Base-by-base conservation (phyloP, 1,284 basidiomycete species). In the Pyrrhoderma lamaoense region DNA sequence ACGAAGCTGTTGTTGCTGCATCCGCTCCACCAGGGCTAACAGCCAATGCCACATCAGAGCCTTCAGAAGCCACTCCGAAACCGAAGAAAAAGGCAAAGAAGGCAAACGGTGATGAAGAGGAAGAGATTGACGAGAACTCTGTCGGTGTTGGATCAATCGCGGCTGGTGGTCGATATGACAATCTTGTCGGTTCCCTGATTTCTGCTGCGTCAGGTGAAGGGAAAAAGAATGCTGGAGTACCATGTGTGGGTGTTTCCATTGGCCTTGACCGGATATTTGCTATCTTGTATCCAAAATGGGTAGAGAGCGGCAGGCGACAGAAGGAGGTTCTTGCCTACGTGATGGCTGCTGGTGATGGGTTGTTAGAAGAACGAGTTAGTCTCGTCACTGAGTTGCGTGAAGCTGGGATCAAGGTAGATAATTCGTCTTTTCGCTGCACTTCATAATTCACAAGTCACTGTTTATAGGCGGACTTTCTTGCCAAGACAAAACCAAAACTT, bases 61-160 rank as follows among this genome's bases (percentile, higher is more conserved):
- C 68, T 9, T 58, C 62, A 2, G 53, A 56, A 11, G 52, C 62
- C 2, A 44, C 61, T 11, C 60, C 54, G 19, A 62, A 72, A 37
- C 62, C 70, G 34, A 75, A 73, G 62, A 75, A 77, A 58, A 84
- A 79, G 64, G 65, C 75, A 49, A 59, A 70, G 46, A 79, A 77
- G 60, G 80, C 81, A 58, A 44, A 62, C 42, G 74, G 75, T 58
- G 52, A 56, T n/a, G 55, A 85, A 27, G 90, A 91, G 49, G 89
- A 93, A 55, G 93, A 94, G 60, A 71, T 94, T 40, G 95, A 98
- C 70, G 95, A 98, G 65, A 89, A 86, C 2, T 78, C 85, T 53
- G 85, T 99, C 31, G 95, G 96, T 37, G 93, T 99, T 2, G 96
- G 95, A 21, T 97, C 93, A 16, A 96, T 99, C 63, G 96, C 95